phyloP scores from a whole-genome alignment of 495 filamentous ascomycete species.

The Talaromyces proteolyticus region DNA sequence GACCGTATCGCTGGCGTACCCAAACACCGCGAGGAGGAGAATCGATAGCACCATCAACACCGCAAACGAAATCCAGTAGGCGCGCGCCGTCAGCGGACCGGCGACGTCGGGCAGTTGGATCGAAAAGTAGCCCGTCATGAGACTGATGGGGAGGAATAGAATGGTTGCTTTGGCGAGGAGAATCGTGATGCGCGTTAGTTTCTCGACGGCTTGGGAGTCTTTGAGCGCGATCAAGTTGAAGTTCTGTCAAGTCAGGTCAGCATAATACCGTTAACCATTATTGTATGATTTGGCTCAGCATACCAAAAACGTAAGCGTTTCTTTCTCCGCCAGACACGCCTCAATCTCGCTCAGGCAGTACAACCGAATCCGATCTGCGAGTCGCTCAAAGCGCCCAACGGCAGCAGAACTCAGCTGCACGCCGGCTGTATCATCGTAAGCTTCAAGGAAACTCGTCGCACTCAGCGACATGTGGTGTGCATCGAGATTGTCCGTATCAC shows the following conservation, averaged over 20 bases:
- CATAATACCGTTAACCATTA: too few relatives aligned
- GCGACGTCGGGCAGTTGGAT: slow-evolving; percentile 58
- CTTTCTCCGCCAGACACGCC: slow-evolving; percentile 73
- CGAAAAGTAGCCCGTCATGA: slow-evolving; percentile 83
- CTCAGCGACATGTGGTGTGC: slow-evolving; percentile 20
- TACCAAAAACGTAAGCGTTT: slow-evolving; percentile 66
- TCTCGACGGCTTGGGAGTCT: slow-evolving; percentile 72
- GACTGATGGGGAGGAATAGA: slow-evolving; percentile 75
- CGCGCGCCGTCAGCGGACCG: slow-evolving; percentile 48
- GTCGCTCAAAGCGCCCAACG: slow-evolving; percentile 66
- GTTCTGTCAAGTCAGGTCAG: slow-evolving; percentile 60
- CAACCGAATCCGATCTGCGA: slow-evolving; percentile 69
- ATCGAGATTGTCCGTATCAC: slow-evolving; percentile 24
- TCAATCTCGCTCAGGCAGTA: slow-evolving; percentile 79
- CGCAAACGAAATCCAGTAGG: slow-evolving; percentile 71
- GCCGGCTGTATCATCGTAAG: slow-evolving; percentile 38
- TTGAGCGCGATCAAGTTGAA: slow-evolving; percentile 86
- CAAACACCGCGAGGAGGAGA: slow-evolving; percentile 44
- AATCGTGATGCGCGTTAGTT: slow-evolving; percentile 73
- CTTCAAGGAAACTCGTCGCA: slow-evolving; percentile 12
- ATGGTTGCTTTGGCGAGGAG: slow-evolving; percentile 80
- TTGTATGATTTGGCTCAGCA: neutral
- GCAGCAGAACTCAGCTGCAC: slow-evolving; percentile 58
- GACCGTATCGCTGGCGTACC: slow-evolving; percentile 40
- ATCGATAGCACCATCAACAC: slow-evolving; percentile 62